Conservation (phyloP, 2,329 filamentous ascomycete species). For the Penicillium crustosum region DNA sequence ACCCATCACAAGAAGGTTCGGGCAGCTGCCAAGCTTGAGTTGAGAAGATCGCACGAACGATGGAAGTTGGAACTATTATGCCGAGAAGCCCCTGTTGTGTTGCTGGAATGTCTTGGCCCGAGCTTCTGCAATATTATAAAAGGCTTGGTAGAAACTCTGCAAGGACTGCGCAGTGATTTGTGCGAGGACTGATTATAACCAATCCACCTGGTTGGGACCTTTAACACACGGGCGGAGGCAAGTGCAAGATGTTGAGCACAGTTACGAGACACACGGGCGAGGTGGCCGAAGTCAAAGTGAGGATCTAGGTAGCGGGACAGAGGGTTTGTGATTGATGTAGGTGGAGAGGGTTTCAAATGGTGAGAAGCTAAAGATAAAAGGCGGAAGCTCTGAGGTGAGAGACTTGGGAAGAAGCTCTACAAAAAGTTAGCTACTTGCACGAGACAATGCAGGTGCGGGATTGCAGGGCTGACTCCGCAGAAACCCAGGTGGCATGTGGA, state of each 20-base stretch:
- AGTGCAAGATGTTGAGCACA: neutral
- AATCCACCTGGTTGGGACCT: neutral
- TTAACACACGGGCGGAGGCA: neutral
- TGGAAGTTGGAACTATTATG: slow-evolving; percentile 24
- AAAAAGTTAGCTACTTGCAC: slow-evolving; percentile 18
- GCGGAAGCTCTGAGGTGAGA: neutral
- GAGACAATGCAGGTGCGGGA: slow-evolving; percentile 8
- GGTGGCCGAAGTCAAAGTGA: neutral
- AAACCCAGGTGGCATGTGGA: slow-evolving; percentile 27
- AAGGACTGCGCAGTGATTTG: neutral
- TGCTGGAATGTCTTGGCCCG: slow-evolving; percentile 35
- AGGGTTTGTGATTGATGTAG: neutral
- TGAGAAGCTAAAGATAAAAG: slow-evolving; percentile 6
- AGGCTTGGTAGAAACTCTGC: slow-evolving; percentile 13
- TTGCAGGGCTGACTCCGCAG: slow-evolving; percentile 22
- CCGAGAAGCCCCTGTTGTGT: slow-evolving; percentile 24
- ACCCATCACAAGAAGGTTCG: slow-evolving; percentile 45
- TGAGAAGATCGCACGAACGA: slow-evolving; percentile 25
- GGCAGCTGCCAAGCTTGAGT: slow-evolving; percentile 36
- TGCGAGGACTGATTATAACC: neutral
- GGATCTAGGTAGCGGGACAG: neutral
- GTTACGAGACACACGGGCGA: neutral
- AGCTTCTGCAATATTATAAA: slow-evolving; percentile 23
- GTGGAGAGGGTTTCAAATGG: neutral
- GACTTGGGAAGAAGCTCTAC: slow-evolving; percentile 19